Evolutionary conservation across 192 early-diverging fungal genomes (phyloP), one percentile per base, ranked within the genome.

Genomic region (Entomortierella lignicola): DNA sequence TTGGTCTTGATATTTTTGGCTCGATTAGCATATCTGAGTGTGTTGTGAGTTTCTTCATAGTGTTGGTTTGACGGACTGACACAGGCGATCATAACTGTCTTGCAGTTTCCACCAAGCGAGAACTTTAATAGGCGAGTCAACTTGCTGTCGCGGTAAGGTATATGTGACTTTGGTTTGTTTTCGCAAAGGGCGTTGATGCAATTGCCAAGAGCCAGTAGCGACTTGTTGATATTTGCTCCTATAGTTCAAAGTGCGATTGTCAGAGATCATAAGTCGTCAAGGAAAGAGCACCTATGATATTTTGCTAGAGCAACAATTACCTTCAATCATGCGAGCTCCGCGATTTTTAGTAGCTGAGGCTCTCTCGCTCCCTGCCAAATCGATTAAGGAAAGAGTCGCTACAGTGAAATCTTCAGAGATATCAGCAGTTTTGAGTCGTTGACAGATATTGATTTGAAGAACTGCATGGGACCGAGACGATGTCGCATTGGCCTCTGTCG

Each of bases 101-200:
- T 94, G 72, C 94, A 91, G 69, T 95, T 99, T 43, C 98, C 98
- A 48, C 98, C 98, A 53, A 99, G 82, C 8, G 92, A 94, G 84
- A 98, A 97, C 73, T 98, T 96, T 54, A 99, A 91, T 79, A 99
- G 89, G 1, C 97, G 88, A 1, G 98, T 99, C n/a, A 99, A 87
- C 81, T 99, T 99, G 42, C 91, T 93, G 82, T 99, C 97, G 67
- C 98, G 92, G 67, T 98, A 99, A 8, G 98, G 98, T n/a, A 99
- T 90, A 74, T 98, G 96, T 8, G 84, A 75, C 25, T 87, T 84
- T 23, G 88, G 86, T 11, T 83, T 55, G 54, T 88, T 83, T 66
- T 97, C 97, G 51, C 95, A 95, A 34, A 99, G 90, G 5, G 97
- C 98, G 30, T 92, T 93, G 51, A 99, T 99, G 21, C 96, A 96